A percentile compares a stretch with the other conserved stretches of the same genome.
Conservation (phyloP, 2,329 filamentous ascomycete genomes). For the Colletotrichum sp. region DNA sequence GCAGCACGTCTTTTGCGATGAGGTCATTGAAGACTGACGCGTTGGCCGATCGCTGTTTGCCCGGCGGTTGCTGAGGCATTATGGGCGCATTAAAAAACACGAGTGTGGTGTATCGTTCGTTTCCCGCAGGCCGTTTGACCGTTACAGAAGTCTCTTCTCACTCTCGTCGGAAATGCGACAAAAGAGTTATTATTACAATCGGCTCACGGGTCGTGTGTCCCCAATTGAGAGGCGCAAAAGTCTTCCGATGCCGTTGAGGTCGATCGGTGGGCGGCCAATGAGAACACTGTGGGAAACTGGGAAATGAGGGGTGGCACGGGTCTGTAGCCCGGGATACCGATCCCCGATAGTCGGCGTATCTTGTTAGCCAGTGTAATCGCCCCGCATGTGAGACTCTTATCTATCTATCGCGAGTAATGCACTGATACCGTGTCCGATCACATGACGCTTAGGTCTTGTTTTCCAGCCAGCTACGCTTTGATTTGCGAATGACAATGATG, state of each 20-base stretch:
- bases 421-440: not conserved
- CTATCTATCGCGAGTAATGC: not conserved
- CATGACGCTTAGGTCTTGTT: not conserved
- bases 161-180: not conserved
- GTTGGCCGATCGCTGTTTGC: slow-evolving; percentile 15
- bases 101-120: not conserved
- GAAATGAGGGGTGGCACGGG: not conserved
- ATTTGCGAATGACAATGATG: not conserved
- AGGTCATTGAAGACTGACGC: slow-evolving; percentile 15
- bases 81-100: not conserved
- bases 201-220: not conserved
- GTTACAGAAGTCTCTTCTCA: not conserved
- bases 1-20: not conserved
- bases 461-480: not conserved
- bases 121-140: not conserved
- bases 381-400: not conserved
- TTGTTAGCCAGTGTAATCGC: not conserved
- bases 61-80: slow-evolving; percentile 7
- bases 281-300: not conserved
- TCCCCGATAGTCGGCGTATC: not conserved
- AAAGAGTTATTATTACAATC: not conserved
- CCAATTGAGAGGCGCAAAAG: not conserved
- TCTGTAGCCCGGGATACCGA: not conserved
- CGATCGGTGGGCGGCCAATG: not conserved
- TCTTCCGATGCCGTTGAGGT: not conserved